A percentile compares a stretch with the other conserved stretches of the same genome.
These are phyloP conservation scores for Wallacemonas rigidus DNA, from an alignment of 208 protist species.

Conservation along the genomic window DNA sequence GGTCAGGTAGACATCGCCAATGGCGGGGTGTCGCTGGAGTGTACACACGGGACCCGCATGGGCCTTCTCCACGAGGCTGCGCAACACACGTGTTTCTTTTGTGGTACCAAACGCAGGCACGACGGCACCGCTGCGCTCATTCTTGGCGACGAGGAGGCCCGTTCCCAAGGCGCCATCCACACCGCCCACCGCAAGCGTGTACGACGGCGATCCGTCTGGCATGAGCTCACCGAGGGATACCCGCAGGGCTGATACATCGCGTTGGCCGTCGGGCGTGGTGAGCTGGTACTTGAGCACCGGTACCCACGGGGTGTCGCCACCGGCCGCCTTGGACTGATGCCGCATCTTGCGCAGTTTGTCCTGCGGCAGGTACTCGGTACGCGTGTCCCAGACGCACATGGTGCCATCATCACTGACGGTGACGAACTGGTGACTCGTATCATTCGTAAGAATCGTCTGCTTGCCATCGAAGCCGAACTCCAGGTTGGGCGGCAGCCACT, in stretches of 20 bases:
- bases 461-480: conserved; percentile 90
- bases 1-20: conserved; percentile 89
- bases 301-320: conserved; percentile 79
- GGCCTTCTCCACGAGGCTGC: conserved; percentile 41
- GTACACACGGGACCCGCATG: conserved; percentile 79
- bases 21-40: conserved; percentile 81
- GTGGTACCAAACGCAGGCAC: conserved; percentile 54
- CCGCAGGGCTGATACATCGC: conserved; percentile 20
- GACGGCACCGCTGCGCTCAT: conserved; percentile 47
- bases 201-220: conserved; percentile 54
- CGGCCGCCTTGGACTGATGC: conserved; percentile 65
- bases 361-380: conserved; percentile 78
- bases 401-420: conserved; percentile 88
- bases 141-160: conserved; percentile 61
- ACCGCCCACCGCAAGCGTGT: conserved; percentile 60
- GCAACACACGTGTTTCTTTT: conserved; percentile 70
- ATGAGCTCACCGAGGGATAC: conserved; percentile 75
- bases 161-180: conserved; percentile 75
- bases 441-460: conserved; percentile 55
- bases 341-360: conserved; percentile 92
- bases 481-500: conserved; percentile 77
- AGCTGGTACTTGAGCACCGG: conserved; percentile 81
- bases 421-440: conserved; percentile 77
- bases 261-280: conserved; percentile 60
- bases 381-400: conserved; percentile 89